These are phyloP conservation scores for Mortierella sp. DNA, from an alignment of 371 early-diverging fungal genomes.

Conservation along the genomic window DNA sequence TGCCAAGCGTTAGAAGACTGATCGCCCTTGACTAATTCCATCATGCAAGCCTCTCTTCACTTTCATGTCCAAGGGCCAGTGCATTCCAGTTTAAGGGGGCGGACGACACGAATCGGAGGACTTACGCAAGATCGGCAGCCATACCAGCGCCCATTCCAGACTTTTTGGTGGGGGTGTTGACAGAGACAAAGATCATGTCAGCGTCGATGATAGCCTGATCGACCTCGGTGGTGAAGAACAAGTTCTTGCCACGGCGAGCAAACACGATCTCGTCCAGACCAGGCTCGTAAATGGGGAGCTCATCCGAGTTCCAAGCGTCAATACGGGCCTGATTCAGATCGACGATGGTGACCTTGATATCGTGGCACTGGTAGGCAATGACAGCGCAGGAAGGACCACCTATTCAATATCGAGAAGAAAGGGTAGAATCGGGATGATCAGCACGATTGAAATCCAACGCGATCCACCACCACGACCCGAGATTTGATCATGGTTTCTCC, in stretches of 20 bases:
- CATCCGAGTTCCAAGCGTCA: constrained; percentile 89
- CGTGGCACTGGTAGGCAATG: constrained; percentile 83
- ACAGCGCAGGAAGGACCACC: constrained; percentile 81
- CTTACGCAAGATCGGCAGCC: constrained; percentile 88
- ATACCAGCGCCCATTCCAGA: constrained; percentile 82
- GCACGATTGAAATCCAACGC: no score
- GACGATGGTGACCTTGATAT: constrained; percentile 86
- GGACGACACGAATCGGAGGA: no score
- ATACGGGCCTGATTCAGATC: constrained; percentile 83
- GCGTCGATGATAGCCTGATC: constrained; percentile 73
- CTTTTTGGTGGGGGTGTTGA: constrained; percentile 91
- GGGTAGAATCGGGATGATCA: neutral
- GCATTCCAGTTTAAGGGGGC: no score
- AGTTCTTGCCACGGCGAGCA: constrained; percentile 77
- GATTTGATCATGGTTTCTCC: no score
- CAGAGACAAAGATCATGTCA: constrained; percentile 90
- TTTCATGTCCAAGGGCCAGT: no score
- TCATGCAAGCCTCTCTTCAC: no score
- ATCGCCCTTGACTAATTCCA: no score
- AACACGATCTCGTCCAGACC: constrained; percentile 88
- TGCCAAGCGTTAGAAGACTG: no score
- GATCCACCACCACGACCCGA: no score
- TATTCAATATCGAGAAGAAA: constrained; percentile 25
- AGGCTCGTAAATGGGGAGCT: constrained; percentile 92
- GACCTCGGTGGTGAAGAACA: constrained; percentile 87